Conservation (phyloP, 108 stramenopile genomes). For the Cyclotella kingstonii region DNA sequence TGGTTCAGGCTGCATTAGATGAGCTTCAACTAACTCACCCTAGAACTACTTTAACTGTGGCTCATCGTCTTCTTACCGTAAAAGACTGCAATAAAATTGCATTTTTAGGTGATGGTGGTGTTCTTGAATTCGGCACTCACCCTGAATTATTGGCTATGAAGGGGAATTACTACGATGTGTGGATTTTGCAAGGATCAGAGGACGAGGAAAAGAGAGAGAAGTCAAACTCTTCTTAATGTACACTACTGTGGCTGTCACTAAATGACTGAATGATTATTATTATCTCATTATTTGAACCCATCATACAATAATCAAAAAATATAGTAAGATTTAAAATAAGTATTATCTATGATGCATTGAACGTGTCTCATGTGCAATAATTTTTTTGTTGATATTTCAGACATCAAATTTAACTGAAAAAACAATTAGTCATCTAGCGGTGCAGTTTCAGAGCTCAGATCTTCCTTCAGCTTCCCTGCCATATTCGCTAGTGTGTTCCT, state of each 20-base stretch:
- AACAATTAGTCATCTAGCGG: no score
- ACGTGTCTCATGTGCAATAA: no score
- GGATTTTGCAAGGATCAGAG: constrained; percentile 42
- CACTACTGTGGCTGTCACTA: neutral
- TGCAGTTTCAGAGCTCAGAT: constrained; percentile 1
- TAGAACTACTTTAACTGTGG: constrained; percentile 55
- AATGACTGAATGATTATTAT: neutral
- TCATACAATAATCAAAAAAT: no score
- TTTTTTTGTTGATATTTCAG: no score
- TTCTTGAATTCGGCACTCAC: constrained; percentile 73
- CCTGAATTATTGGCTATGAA: constrained; percentile 51
- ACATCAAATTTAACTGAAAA: no score
- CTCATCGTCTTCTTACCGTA: constrained; percentile 64
- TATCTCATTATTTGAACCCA: neutral
- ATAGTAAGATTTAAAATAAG: no score
- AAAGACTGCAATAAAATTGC: constrained; percentile 71
- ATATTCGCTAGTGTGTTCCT: constrained; percentile 16
- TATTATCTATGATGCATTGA: no score
- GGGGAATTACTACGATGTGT: constrained; percentile 52
- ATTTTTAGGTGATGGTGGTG: constrained; percentile 61
- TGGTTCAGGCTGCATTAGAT: constrained; percentile 40
- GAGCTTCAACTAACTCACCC: constrained; percentile 30
- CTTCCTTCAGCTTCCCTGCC: constrained; percentile 20
- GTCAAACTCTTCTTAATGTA: neutral
- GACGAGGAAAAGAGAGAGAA: constrained; percentile 7